Conservation (phyloP, 164 flowering plant genomes). For the Macadamia tetraphylla region DNA sequence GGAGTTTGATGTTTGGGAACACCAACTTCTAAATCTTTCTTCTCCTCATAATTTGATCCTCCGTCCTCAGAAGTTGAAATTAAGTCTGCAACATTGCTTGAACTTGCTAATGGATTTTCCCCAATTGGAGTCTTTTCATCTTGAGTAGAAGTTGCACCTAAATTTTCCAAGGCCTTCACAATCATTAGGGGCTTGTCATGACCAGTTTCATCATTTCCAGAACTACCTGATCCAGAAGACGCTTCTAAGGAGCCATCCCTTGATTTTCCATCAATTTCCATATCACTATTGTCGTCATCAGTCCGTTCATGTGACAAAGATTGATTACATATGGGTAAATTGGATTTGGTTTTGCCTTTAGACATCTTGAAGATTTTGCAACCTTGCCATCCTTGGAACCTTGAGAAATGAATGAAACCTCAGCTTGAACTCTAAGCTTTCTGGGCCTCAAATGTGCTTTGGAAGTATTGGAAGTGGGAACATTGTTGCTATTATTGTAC, state of each 20-base stretch:
- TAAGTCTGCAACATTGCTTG: constrained; percentile 9
- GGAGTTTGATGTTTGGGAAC: not conserved
- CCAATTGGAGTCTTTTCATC: constrained; percentile 2
- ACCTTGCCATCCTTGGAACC: constrained; percentile 14
- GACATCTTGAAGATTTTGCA: constrained; percentile 12
- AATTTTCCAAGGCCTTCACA: not conserved
- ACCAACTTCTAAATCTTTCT: constrained; percentile 7
- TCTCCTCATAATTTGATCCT: not conserved
- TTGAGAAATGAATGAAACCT: constrained; percentile 21
- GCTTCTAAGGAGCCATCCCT: constrained; percentile 24
- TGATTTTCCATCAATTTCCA: constrained; percentile 41
- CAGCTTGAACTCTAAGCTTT: constrained; percentile 30
- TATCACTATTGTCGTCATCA: constrained; percentile 25
- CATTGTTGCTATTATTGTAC: constrained; percentile 11
- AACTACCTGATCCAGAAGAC: constrained; percentile 12
- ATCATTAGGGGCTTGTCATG: constrained; percentile 7
- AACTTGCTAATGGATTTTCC: constrained; percentile 6
- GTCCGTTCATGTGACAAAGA: constrained; percentile 11
- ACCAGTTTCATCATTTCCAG: constrained; percentile 14
- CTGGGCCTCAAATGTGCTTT: constrained; percentile 20
- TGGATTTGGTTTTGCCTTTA: constrained; percentile 19
- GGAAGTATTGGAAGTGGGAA: constrained; percentile 22
- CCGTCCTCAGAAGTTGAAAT: constrained; percentile 4
- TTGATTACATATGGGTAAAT: not conserved
- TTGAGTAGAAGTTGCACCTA: constrained; percentile 1